Base-by-base conservation (phyloP, 1,284 basidiomycete species). In the Calocybe gambosa region DNA sequence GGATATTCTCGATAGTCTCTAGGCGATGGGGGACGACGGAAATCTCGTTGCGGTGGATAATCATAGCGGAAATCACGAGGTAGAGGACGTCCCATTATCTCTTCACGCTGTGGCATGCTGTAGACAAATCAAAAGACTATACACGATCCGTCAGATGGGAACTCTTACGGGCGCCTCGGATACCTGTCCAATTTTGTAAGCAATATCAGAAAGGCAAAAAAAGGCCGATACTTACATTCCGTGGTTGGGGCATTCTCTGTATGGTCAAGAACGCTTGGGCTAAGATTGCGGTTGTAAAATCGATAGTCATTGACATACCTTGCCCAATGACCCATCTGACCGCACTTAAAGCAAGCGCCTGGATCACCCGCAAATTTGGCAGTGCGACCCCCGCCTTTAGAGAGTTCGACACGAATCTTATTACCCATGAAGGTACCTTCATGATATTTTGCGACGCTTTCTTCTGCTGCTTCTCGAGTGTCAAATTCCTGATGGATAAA, bases 381-480 rank as follows among this genome's bases (percentile, higher is more conserved):
- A n/a, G 82, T 82, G 51, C 85, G 74, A 18, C 85, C 83, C 45
- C 88, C 87, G 15, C 87, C 86, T 63, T 83, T 85, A 36, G 89
- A 90, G 13, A 85, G 64, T 61, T 91, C 89, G 10, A 91, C 89
- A 13, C 84, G 80, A 49, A 91, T 89, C 68, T 88, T 88, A 63
- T 88, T 89, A 35, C 89, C 88, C 85, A 91, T 88, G 61, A 91
- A 91, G 51, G 73, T 82, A 1, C 88, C 88, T 69, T 90, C 87
- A 55, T 91, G 76, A 57, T 90, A 91, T 58, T 89, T 89, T 7
- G 82, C 75, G 7, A 91, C 86, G 51, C 86, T 88, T 62, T 88
- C 84, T 60, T 89, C 85, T 3, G 89, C 88, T 35, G 89, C 83
- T 58, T 86, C 81, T 37, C 77, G 75, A 36, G 49, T 82, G 31